A percentile compares a stretch with the other conserved stretches of the same genome.
Conservation (phyloP, 2,329 filamentous ascomycete genomes). For the Apiospora sp. region DNA sequence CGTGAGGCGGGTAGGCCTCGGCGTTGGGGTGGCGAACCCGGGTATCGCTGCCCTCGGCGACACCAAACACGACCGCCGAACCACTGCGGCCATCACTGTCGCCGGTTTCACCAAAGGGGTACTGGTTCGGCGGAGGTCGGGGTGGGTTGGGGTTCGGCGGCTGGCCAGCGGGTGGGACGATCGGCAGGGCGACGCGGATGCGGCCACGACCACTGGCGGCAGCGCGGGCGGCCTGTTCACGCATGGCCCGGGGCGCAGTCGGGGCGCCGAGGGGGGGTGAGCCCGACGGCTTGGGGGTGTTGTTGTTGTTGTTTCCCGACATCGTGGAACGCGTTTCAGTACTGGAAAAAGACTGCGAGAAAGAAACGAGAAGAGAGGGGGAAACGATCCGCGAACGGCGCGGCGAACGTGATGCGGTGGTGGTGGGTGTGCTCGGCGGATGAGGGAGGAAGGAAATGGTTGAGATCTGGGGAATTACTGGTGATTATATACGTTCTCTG, state of each 20-base stretch:
- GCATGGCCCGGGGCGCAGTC: neutral
- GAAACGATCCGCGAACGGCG: no score
- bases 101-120: neutral
- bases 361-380: neutral
- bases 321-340: neutral
- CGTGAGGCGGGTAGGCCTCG: no score
- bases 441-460: neutral
- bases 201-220: no score
- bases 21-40: no score
- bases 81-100: no score
- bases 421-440: neutral
- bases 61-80: no score
- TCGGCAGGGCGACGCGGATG: no score
- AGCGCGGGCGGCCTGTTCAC: neutral
- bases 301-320: neutral
- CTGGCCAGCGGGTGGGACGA: no score
- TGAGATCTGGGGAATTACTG: neutral
- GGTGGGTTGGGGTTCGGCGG: no score
- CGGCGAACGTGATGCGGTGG: no score
- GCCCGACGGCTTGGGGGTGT: neutral
- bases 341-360: neutral
- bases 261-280: neutral
- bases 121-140: no score
- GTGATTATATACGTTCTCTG: neutral
- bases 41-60: no score